These are phyloP conservation scores for Dimocarpus longan DNA, from an alignment of 345 rosid species.

Conservation along the genomic window DNA sequence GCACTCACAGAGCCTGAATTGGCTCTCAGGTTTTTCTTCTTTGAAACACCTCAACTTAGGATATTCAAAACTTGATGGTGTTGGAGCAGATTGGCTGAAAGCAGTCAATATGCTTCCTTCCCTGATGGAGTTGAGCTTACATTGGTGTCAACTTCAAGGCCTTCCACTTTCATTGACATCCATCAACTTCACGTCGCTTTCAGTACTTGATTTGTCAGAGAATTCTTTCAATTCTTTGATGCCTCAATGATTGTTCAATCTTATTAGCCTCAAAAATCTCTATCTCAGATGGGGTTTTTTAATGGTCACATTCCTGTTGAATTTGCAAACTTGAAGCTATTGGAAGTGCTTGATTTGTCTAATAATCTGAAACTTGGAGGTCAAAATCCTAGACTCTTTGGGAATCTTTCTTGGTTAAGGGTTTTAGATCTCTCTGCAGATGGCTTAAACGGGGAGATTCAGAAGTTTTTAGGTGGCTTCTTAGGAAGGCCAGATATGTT, in stretches of 20 bases:
- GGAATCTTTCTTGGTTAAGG: conserved; percentile 36
- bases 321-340: conserved; percentile 36
- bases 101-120: conserved; percentile 40
- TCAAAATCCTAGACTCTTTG: conserved; percentile 39
- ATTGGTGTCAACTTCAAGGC: conserved; percentile 35
- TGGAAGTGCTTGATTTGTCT: conserved; percentile 43
- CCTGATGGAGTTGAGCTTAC: conserved; percentile 44
- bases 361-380: conserved; percentile 41
- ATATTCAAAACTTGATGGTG: conserved; percentile 36
- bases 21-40: too few relatives aligned
- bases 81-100: conserved; percentile 42
- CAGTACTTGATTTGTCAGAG: conserved; percentile 55
- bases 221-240: conserved; percentile 45
- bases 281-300: conserved; percentile 42
- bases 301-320: conserved; percentile 42
- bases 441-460: conserved; percentile 39
- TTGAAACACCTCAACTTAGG: too few relatives aligned
- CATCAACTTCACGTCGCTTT: conserved; percentile 47
- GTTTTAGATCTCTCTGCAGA: conserved; percentile 56
- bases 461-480: conserved; percentile 42
- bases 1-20: conserved; percentile 30
- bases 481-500: conserved; percentile 32
- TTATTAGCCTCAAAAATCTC: conserved; percentile 47
- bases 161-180: conserved; percentile 36
- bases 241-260: conserved; percentile 54